Evolutionary conservation across 225 moss, liverwort and hornwort species (phyloP).

Genomic region (Thuidium tamariscinum): DNA sequence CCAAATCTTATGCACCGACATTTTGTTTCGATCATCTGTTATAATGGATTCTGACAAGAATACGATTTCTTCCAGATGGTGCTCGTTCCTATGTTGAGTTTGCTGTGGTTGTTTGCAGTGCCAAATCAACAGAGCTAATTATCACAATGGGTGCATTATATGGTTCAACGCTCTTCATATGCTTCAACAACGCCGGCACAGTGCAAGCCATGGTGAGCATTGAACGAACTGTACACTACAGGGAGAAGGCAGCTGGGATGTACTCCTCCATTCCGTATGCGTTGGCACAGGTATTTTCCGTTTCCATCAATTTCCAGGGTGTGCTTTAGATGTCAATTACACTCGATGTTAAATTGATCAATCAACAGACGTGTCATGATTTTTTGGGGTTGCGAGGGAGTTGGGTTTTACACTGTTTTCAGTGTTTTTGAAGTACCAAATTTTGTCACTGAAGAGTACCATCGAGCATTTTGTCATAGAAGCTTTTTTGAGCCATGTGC

Average conservation of each 20-base stretch:
- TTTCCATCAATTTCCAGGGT: not conserved
- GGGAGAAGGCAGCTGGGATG: slow-evolving; percentile 42
- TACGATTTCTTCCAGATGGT: not conserved
- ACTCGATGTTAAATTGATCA: not conserved
- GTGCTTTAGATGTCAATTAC: not conserved
- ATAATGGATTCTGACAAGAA: not conserved
- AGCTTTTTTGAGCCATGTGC: not conserved
- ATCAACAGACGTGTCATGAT: not conserved
- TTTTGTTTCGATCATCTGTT: not conserved
- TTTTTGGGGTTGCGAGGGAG: too few species aligned
- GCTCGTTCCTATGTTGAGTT: not conserved
- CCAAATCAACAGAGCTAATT: slow-evolving; percentile 1
- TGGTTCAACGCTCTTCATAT: slow-evolving; percentile 40
- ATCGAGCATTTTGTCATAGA: not conserved
- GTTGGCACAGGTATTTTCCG: slow-evolving; percentile 21
- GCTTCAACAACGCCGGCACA: slow-evolving; percentile 43
- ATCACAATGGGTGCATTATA: slow-evolving; percentile 47
- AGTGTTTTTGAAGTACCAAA: too few species aligned
- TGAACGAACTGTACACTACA: slow-evolving; percentile 35
- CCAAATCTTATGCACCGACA: not conserved
- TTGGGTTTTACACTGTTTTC: too few species aligned
- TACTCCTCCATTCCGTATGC: slow-evolving; percentile 41
- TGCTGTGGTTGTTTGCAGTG: not conserved
- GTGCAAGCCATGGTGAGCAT: slow-evolving; percentile 46
- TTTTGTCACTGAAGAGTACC: not conserved